Evolutionary conservation across 345 rosid species (phyloP), one percentile per base, ranked within the genome.

Genomic region (Iberis pinnata): DNA sequence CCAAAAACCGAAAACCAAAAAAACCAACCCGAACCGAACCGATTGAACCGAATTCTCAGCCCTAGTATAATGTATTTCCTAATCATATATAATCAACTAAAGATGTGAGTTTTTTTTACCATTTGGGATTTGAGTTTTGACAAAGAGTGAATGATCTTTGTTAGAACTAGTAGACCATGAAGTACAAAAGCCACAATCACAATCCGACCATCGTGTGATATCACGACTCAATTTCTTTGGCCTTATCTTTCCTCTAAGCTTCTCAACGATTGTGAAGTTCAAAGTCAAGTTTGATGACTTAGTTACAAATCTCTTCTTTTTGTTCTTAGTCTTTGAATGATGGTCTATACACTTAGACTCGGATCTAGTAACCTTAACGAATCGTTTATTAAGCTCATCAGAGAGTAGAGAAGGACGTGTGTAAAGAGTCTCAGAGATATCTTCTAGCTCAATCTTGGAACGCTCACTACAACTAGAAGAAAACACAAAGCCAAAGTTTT

Each of bases 361-460:
- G 24, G 71, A 70, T 53, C 65, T 76, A 60, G 59, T 68, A 41
- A 75, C 78, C 10, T 80, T 72, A 46, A 59, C 58, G 26, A 57
- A 26, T 41, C 64, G 58, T 43, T 43, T 65, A 43, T 26, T 65
- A 11, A 65, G 33, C 42, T 57, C 59, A 70, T 80, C 70, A 25
- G 78, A 58, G 25, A 79, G 54, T n/a, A 76, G 49, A 8, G 95
- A 78, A 37, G 87, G 78, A 27, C 98, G 84, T 2, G 77, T 26
- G 36, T 79, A 90, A 47, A 90, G 98, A 22, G 98, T 90, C 46
- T 90, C 98, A 0, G 98, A 90, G 48, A 90, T 72, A 61, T 90
- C 98, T 60, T 87, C 98, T 15, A 84, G 65, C 63, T 78, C 80
- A 37, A 90, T 61, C 78, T 74, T 87, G 56, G 74, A 81, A 9